A percentile compares a stretch with the other conserved stretches of the same genome.
These are phyloP conservation scores for Nematodospora anomalae DNA, from an alignment of 1,139 yeast genomes.

Conservation along the genomic window DNA sequence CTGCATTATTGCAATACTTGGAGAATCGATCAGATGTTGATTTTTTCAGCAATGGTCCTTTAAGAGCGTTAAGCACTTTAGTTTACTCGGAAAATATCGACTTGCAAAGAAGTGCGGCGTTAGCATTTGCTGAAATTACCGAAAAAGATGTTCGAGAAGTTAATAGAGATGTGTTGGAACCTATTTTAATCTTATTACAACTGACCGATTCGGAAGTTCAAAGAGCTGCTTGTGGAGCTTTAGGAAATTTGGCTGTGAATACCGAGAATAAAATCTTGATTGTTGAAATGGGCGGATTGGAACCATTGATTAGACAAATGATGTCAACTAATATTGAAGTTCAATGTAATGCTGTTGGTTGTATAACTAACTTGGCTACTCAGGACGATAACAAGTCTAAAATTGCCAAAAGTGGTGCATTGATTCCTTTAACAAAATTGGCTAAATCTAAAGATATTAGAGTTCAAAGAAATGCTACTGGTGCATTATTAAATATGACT, in stretches of 20 bases:
- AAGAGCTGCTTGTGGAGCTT: slow-evolving; percentile 97
- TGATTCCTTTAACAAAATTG: slow-evolving; percentile 86
- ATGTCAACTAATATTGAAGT: slow-evolving; percentile 96
- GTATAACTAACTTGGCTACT: slow-evolving; percentile 97
- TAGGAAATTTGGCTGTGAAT: slow-evolving; percentile 95
- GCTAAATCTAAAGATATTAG: slow-evolving; percentile 94
- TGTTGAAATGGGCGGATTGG: slow-evolving; percentile 97
- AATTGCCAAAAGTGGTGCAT: slow-evolving; percentile 96
- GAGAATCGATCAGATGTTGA: slow-evolving; percentile 86
- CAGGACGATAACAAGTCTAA: slow-evolving; percentile 95
- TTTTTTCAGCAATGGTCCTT: slow-evolving; percentile 87
- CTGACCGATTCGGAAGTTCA: slow-evolving; percentile 92
- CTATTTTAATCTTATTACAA: slow-evolving; percentile 83
- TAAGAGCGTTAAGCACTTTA: slow-evolving; percentile 85
- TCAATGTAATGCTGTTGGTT: slow-evolving; percentile 98
- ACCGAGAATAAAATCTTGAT: slow-evolving; percentile 90
- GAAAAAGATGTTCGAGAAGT: slow-evolving; percentile 94
- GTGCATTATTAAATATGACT: slow-evolving; percentile 96
- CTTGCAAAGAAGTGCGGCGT: slow-evolving; percentile 94
- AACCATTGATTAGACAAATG: slow-evolving; percentile 96
- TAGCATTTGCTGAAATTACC: slow-evolving; percentile 97
- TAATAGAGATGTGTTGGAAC: slow-evolving; percentile 87
- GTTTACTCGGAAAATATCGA: slow-evolving; percentile 95
- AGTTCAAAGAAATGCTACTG: slow-evolving; percentile 98
- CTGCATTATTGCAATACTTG: slow-evolving; percentile 81